Base-by-base conservation (phyloP, 148 eudicot genomes). In the Arbutus unedo region DNA sequence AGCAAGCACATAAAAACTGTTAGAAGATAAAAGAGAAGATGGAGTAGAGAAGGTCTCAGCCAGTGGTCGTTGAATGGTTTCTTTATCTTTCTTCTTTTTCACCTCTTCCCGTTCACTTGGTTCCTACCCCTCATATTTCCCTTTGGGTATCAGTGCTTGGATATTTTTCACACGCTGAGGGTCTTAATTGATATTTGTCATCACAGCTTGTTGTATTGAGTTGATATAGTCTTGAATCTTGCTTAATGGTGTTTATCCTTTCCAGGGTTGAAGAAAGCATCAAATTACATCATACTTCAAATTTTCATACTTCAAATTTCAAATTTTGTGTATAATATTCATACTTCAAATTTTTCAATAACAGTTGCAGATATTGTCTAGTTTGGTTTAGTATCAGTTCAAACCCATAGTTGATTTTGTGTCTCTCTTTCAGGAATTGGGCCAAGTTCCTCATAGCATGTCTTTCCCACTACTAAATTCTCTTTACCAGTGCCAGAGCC, bases 361-460 rank as follows among this genome's bases (percentile, higher is more conserved):
- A 51, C 41, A n/a, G 81, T 59, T 44, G 81, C 70, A 78, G 31
- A 53, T 18, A 55, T 8, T 18, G n/a, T 11, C 23, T 78, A 57
- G 38, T 62, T 60, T 70, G 60, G 23, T 23, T 25, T 60, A 5
- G 13, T 25, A 79, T 60, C 70, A 78, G 38, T 45, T 8, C 19
- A 21, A 78, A 60, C 13, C 21, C 38, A 8, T 38, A 25, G 45
- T 64, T 64, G 19, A 60, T 45, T 62, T 21, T 79, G 73, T 79
- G 62, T 6, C 8, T 43, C 83, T 78, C 43, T 68, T 85, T 82
- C 85, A 87, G 89, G 85, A 80, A 62, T 70, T 81, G 73, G 81
- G 56, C 82, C 84, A 80, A 48, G 50, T 72, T 79, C 74, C 79
- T 71, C 79, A 83, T 77, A 71, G 53, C 45, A 14, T 72, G 57